phyloP scores from a whole-genome alignment of 768 basidiomycete genomes.

The Candolleomyces aberdarensis region DNA sequence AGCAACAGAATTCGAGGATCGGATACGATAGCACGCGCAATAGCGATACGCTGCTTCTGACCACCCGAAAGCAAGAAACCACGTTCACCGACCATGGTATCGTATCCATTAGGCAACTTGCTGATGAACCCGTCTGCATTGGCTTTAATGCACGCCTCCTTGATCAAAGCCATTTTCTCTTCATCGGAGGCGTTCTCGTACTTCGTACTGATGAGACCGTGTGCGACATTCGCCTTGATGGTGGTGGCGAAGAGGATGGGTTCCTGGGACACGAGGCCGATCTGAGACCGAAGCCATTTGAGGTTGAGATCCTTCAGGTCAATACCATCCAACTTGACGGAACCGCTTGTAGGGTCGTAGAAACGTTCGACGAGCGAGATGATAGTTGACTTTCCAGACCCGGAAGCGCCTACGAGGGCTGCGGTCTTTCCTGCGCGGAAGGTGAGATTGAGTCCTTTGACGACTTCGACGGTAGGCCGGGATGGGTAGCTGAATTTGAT shows the following conservation, averaged over 20 bases:
- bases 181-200: constrained; percentile 58
- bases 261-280: constrained; percentile 79
- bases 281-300: constrained; percentile 73
- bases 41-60: constrained; percentile 78
- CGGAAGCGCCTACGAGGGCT: constrained; percentile 66
- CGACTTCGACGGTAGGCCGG: constrained; percentile 63
- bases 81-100: constrained; percentile 79
- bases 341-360: constrained; percentile 67
- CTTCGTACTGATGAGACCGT: constrained; percentile 69
- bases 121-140: constrained; percentile 77
- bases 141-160: constrained; percentile 74
- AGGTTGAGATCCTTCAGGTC: constrained; percentile 66
- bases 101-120: constrained; percentile 69
- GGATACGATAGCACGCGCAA: constrained; percentile 77
- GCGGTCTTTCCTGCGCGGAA: constrained; percentile 71
- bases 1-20: constrained; percentile 73
- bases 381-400: constrained; percentile 65
- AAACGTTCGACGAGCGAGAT: constrained; percentile 76
- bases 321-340: constrained; percentile 62
- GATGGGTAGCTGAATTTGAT: constrained; percentile 78
- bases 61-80: constrained; percentile 75
- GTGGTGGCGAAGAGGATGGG: constrained; percentile 74
- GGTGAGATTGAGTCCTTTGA: constrained; percentile 53
- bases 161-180: constrained; percentile 64
- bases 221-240: constrained; percentile 68